Evolutionary conservation across 148 eudicot species (phyloP).

Genomic region (Arctostaphylos glauca): DNA sequence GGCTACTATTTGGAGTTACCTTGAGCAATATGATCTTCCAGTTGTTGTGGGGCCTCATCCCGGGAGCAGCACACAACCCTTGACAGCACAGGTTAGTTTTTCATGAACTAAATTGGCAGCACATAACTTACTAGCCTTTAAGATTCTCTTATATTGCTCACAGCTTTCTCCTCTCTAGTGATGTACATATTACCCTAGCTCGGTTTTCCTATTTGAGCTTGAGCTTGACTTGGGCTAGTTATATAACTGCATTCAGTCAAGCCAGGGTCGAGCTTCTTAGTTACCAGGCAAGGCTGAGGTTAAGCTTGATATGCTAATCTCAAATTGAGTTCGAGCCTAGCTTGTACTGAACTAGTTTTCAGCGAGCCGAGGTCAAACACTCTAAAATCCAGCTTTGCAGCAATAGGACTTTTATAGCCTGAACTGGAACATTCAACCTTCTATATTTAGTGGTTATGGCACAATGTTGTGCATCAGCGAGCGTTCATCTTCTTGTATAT

Average conservation of each 20-base stretch:
- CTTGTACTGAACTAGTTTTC: not conserved
- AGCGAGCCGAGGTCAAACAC: not conserved
- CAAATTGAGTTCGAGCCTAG: not conserved
- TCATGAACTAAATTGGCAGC: not conserved
- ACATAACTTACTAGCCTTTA: not conserved
- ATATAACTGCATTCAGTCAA: not conserved
- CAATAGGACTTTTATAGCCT: not conserved
- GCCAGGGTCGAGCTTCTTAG: not conserved
- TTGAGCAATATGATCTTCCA: constrained; percentile 97
- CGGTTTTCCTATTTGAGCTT: not conserved
- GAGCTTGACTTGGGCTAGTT: not conserved
- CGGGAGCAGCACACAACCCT: constrained; percentile 45
- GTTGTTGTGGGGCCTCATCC: constrained; percentile 82
- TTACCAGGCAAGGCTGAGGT: not conserved
- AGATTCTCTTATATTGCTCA: not conserved
- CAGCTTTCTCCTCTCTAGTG: not conserved
- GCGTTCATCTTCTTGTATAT: not conserved
- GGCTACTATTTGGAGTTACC: constrained; percentile 84
- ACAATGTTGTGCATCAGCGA: not conserved
- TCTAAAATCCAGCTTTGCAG: not conserved
- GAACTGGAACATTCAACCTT: not conserved
- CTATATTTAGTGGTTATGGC: not conserved
- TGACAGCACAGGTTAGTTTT: constrained; percentile 57
- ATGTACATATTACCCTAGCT: not conserved
- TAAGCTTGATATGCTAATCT: constrained; percentile 1